Evolutionary conservation across 306 rosid species (phyloP).

Genomic region (Lathyrus sativus): DNA sequence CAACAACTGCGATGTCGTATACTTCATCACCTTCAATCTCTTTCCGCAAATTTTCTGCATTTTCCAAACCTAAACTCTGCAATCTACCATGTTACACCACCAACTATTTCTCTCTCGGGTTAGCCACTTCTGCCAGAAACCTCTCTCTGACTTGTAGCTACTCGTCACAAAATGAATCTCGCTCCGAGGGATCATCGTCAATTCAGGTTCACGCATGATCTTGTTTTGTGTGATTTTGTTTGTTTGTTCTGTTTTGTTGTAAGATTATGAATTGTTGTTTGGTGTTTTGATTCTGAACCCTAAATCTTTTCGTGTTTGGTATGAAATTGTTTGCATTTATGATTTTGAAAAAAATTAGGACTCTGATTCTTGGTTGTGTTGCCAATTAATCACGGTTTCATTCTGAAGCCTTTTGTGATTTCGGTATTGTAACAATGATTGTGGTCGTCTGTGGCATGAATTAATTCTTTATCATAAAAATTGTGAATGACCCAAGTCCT

Average conservation of each 20-base stretch:
- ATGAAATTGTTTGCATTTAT: background rate
- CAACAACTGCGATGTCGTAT: background rate
- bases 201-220: constrained; percentile 49
- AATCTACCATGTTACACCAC: constrained; percentile 29
- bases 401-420: no score
- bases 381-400: background rate
- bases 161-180: constrained; percentile 35
- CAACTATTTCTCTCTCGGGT: constrained; percentile 25
- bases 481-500: no score
- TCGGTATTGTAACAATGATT: no score
- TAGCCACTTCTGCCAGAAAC: constrained; percentile 32
- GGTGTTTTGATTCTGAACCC: constrained; percentile 7
- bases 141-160: constrained; percentile 44
- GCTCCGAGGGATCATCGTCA: constrained; percentile 40
- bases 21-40: constrained; percentile 4
- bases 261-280: background rate
- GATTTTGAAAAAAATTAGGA: background rate
- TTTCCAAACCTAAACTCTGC: constrained; percentile 30
- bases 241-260: background rate
- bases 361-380: constrained; percentile 29
- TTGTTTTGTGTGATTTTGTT: background rate
- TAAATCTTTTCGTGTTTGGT: background rate
- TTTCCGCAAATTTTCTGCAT: constrained; percentile 10
- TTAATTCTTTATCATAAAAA: no score
- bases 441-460: no score